Evolutionary conservation across 2,329 filamentous ascomycete species (phyloP), one percentile per base, ranked within the genome.

Genomic region (Nannizziopsis barbatae): DNA sequence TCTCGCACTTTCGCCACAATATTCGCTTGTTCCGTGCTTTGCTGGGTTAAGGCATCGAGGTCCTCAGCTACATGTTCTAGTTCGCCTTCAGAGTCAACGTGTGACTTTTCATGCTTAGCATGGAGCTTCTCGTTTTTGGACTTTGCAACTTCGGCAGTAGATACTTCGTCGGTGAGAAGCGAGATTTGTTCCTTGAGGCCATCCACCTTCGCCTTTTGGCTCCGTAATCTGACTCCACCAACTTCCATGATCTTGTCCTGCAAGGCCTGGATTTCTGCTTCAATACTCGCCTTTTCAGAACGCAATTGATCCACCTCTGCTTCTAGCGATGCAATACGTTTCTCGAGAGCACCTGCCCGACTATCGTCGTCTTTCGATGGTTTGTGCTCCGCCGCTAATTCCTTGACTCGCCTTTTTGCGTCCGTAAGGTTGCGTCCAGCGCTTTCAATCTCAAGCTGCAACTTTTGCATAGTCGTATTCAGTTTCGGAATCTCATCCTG

Each of bases 181-280:
- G 83, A 74, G 49, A 96, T 88, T 62, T 94, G 83, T 58, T 88
- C 84, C 63, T 93, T 95, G 54, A 93, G 72, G 5, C 81, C 77
- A 62, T 96, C 90, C 31, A 98, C 88, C 71, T 85, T 93, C 52
- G 86, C 81, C 58, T 92, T 89, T 63, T 98, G 90, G 14, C 83
- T 79, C 48, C 92, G 83, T 14, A 98, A 79, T 67, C 86, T 88
- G 60, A 96, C 88, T 67, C 92, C 92, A 61, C 92, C 92, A 54
- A 95, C 83, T 66, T 95, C 84, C 92, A 98, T 96, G 60, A 98
- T 98, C 73, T 89, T 94, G 74, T 92, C 83, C 63, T 98, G 90
- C 1, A 98, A 74, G 15, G 76, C 76, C 68, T 94, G 90, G 67
- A 98, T 96, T 65, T 96, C 92, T 20, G 83, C 81, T 63, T 98